Evolutionary conservation across 441 rosid genomes (phyloP).

Genomic region (Theobroma grandiflorum): DNA sequence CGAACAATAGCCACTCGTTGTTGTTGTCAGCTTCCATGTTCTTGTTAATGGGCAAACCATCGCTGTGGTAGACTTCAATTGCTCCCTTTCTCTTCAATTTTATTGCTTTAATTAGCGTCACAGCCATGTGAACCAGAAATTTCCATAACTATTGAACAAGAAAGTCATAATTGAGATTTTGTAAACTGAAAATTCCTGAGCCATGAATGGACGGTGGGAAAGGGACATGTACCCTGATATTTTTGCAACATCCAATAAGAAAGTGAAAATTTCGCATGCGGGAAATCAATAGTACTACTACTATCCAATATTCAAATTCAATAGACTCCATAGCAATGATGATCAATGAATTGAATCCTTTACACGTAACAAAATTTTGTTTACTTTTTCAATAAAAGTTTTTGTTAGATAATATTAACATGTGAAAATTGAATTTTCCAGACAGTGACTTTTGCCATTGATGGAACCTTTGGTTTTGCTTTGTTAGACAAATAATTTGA

Average conservation of each 20-base stretch:
- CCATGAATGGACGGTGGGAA: slow-evolving; percentile 16
- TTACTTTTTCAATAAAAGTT: no score
- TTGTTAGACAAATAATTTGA: no score
- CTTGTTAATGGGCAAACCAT: slow-evolving; percentile 29
- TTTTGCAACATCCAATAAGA: background rate
- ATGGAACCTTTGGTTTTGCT: no score
- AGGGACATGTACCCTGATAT: slow-evolving; percentile 17
- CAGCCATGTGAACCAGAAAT: background rate
- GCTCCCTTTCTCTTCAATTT: background rate
- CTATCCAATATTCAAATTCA: background rate
- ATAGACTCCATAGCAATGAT: background rate
- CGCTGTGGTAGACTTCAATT: background rate
- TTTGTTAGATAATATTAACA: no score
- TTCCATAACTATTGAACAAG: background rate
- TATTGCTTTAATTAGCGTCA: background rate
- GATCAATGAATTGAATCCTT: background rate
- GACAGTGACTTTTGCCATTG: no score
- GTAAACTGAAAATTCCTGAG: slow-evolving; percentile 3
- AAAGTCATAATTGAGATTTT: background rate
- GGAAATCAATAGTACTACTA: background rate
- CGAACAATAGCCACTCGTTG: background rate
- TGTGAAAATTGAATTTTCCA: no score
- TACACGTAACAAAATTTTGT: background rate
- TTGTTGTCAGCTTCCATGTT: slow-evolving; percentile 29
- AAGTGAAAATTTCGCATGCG: background rate